These are phyloP conservation scores for Pelargonium nanum DNA, from an alignment of 345 rosid species.

Conservation along the genomic window DNA sequence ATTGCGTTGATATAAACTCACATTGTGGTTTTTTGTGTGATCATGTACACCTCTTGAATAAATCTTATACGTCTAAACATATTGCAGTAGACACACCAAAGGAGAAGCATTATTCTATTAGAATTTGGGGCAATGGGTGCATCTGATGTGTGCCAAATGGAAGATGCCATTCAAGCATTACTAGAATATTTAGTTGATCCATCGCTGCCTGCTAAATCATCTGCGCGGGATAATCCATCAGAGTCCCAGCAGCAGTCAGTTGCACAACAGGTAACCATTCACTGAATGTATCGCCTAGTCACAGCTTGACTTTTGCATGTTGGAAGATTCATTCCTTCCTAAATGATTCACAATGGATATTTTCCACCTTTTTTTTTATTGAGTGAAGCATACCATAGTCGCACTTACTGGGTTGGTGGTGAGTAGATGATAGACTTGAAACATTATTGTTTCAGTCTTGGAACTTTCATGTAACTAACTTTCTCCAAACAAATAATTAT, in stretches of 20 bases:
- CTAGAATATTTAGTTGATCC: constrained; percentile 64
- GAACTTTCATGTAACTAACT: too few relatives aligned
- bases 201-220: constrained; percentile 37
- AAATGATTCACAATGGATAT: neutral
- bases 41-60: too few relatives aligned
- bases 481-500: too few relatives aligned
- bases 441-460: too few relatives aligned
- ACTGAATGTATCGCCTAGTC: neutral
- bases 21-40: too few relatives aligned
- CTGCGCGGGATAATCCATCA: constrained; percentile 25
- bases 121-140: constrained; percentile 12
- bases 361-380: too few relatives aligned
- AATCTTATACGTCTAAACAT: too few relatives aligned
- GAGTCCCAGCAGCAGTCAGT: constrained; percentile 31
- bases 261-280: constrained; percentile 53
- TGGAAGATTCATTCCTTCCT: neutral
- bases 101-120: neutral
- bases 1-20: too few relatives aligned
- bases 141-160: constrained; percentile 41
- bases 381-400: neutral
- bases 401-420: neutral
- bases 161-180: constrained; percentile 52
- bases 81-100: neutral
- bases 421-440: too few relatives aligned
- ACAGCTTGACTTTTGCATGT: neutral